Conservation (phyloP, 2,329 filamentous ascomycete genomes). For the Ophiostoma tasmaniense region DNA sequence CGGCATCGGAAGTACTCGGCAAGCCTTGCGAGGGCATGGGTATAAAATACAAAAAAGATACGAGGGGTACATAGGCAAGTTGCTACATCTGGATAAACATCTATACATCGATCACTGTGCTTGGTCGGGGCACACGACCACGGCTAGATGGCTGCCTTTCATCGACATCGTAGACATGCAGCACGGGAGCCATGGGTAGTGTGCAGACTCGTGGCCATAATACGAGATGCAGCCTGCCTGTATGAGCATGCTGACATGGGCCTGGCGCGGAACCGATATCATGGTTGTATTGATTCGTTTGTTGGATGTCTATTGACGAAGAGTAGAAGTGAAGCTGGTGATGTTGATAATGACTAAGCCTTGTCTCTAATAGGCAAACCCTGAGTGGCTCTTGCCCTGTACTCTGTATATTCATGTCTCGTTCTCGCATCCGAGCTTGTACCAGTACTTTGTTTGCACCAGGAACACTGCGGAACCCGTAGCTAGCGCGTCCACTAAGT, state of each 20-base stretch:
- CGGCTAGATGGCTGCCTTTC: not conserved
- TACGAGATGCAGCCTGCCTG: not conserved
- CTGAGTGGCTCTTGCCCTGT: not conserved
- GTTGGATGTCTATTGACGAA: not conserved
- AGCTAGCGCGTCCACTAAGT: not conserved
- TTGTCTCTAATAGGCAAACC: not conserved
- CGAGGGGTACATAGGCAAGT: not conserved
- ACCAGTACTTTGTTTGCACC: not conserved
- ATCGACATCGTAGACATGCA: not conserved
- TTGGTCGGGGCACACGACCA: not conserved
- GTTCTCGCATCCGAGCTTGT: not conserved
- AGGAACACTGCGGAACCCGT: constrained; percentile 2
- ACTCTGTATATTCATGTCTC: not conserved
- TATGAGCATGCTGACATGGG: not conserved
- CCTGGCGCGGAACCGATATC: not conserved
- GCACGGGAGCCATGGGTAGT: not conserved
- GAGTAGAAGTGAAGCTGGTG: not conserved
- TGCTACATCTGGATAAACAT: not conserved
- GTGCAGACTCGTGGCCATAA: not conserved
- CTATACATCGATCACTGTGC: not conserved
- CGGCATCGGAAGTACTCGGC: not conserved
- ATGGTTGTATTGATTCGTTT: not conserved
- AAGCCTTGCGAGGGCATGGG: not conserved
- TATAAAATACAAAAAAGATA: not conserved
- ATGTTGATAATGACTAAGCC: not conserved